phyloP scores from a whole-genome alignment of 345 rosid genomes.

The Dimocarpus longan region DNA sequence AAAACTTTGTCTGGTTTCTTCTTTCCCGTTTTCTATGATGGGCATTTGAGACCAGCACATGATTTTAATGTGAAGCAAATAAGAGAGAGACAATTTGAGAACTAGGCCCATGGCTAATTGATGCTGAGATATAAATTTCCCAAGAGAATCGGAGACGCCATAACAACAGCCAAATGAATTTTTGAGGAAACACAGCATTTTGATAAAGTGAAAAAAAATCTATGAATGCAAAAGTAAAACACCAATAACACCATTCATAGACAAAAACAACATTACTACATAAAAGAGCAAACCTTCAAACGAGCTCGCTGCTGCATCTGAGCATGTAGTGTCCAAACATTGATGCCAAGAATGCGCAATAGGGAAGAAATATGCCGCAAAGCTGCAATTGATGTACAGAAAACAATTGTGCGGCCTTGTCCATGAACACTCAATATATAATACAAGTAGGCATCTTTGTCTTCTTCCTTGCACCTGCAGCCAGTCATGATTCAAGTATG shows the following conservation, averaged over 20 bases:
- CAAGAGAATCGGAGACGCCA: neutral
- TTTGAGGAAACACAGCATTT: neutral
- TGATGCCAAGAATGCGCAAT: slow-evolving; percentile 72
- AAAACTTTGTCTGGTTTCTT: neutral
- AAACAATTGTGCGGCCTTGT: slow-evolving; percentile 89
- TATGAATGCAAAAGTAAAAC: neutral
- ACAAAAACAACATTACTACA: neutral
- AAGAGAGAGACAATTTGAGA: neutral
- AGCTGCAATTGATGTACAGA: slow-evolving; percentile 96
- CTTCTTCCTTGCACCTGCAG: slow-evolving; percentile 87
- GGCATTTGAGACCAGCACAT: neutral
- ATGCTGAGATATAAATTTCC: neutral
- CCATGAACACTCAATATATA: slow-evolving; percentile 91
- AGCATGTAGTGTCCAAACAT: slow-evolving; percentile 73
- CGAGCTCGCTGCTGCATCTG: slow-evolving; percentile 99
- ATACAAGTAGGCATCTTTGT: slow-evolving; percentile 84
- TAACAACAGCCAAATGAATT: neutral
- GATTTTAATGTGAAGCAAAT: neutral
- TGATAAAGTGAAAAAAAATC: neutral
- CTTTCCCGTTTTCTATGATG: neutral
- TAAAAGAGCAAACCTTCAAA: slow-evolving; percentile 58
- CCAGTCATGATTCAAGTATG: slow-evolving; percentile 19
- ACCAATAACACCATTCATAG: neutral
- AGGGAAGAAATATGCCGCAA: slow-evolving; percentile 81
- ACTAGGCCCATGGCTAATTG: neutral